Base-by-base conservation (phyloP, 306 rosid species). In the Ormosia emarginata region DNA sequence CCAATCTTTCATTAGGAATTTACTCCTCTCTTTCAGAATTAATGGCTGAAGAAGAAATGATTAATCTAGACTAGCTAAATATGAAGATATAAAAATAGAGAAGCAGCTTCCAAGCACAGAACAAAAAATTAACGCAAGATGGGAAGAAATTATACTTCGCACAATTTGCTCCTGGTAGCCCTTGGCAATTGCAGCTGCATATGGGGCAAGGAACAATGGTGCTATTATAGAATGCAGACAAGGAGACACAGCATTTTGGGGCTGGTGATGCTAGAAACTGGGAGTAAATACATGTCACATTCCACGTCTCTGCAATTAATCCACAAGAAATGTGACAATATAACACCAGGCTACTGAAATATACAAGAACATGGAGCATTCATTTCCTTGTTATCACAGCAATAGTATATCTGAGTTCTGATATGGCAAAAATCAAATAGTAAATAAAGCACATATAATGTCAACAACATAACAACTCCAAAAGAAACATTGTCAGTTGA, bases 171-270 rank as follows among this genome's bases (percentile, higher is more conserved):
- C 92, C 88, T 18, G 82, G 78, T 29, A 88, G 85, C 17, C 87
- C 91, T 87, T 80, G 90, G 86, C 98, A 94, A 52, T 80, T 82
- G 37, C 98, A 92, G 84, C 97, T 92, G 86, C 97, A 94, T 14
- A 67, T 59, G 39, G 94, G 93, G 83, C 98, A 94, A 62, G 89
- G 90, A 73, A 91, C 88, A 49, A 94, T 78, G 30, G 89, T 87
- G 3, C 67, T 77, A 50, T 86, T 86, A 85, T 92, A 94, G 85
- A 94, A 94, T 39, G 98, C 81, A 33, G 97, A 94, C 59, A 94
- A 76, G 2, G 98, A 92, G 36, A 92, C 96, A 32, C 97, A 92
- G 44, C 98, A 94, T 18, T 83, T 84, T n/a, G 97, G 96, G 0
- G 94, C 37, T 7, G 87, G 58, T 15, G 95, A 85, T 67, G 94